Base-by-base conservation (phyloP, 768 basidiomycete genomes). In the Leccinum arenicola region DNA sequence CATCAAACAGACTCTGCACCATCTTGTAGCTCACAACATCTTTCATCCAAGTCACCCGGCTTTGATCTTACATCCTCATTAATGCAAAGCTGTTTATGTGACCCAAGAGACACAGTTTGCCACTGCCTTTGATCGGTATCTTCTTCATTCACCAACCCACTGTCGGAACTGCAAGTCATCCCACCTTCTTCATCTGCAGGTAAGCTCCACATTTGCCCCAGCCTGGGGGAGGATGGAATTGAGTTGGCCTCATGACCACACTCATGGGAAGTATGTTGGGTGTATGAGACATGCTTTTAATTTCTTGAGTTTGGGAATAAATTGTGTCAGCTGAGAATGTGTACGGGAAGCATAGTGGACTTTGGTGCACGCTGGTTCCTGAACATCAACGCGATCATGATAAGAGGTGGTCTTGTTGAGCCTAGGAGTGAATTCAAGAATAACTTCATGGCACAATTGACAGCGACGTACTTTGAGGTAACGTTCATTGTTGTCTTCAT, bases 331-430 rank as follows among this genome's bases (percentile, higher is more conserved):
- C 68, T 99, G 96, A 2, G 95, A 95, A 74, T 99, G 96, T 1
- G 96, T 99, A 33, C 96, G 81, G 0, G 97, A 98, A 0, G 95
- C 91, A 68, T 95, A 97, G 72, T 86, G 97, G 60, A 98, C 88
- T 78, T 93, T 91, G 38, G 84, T 88, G 67, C 88, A 90, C 4
- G 81, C 79, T 15, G 80, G 80, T 58, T 86, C 86, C 49, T 76
- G 76, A 31, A 64, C 57, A 31, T 62, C 61, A 9, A 43, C 36
- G 21, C 35, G 58, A 19, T 66, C 50, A 52, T 55, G 51, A 29
- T 23, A 50, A 23, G 63, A 61, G 33, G 6, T 27, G 1, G 59
- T 35, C 1, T 48, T 63, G 33, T 60, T 51, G 2, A 73, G 56
- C 59, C 72, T 69, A 47, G 31, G 54, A 58, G 40, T 25, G 10